Conservation (phyloP, 768 basidiomycete species). For the Collybiopsis luxurians region DNA sequence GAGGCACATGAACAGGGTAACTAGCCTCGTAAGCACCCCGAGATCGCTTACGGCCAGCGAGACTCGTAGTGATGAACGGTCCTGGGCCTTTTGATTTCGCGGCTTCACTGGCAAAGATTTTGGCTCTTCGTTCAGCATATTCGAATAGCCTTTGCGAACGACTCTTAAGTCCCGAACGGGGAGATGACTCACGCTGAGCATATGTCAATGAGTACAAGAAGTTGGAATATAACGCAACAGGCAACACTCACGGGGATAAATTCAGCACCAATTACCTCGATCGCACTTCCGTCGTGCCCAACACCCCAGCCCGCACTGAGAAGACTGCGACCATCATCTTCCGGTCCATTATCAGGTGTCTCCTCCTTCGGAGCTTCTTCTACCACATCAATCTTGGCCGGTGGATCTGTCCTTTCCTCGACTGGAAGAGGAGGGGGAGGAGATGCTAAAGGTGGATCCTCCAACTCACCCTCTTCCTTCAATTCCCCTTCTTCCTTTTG, state of each 20-base stretch:
- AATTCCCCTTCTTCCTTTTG: neutral
- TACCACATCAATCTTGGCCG: constrained; percentile 8
- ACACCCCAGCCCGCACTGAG: constrained; percentile 77
- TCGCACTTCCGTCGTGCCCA: constrained; percentile 73
- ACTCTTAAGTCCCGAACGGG: neutral
- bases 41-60: neutral
- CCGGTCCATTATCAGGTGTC: constrained; percentile 11
- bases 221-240: neutral
- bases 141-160: constrained; percentile 8
- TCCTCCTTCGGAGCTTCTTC: neutral
- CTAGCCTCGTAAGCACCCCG: neutral
- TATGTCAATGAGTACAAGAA: neutral
- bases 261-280: constrained; percentile 65
- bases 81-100: neutral
- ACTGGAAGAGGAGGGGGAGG: too few species aligned
- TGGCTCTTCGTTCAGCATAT: constrained; percentile 9
- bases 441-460: neutral
- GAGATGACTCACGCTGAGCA: neutral
- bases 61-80: neutral
- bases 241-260: constrained; percentile 55
- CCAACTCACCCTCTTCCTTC: constrained; percentile 4
- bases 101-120: neutral
- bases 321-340: constrained; percentile 59
- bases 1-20: constrained; percentile 3
- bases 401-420: neutral